phyloP scores from a whole-genome alignment of 495 filamentous ascomycete genomes.

The Podospora comata region DNA sequence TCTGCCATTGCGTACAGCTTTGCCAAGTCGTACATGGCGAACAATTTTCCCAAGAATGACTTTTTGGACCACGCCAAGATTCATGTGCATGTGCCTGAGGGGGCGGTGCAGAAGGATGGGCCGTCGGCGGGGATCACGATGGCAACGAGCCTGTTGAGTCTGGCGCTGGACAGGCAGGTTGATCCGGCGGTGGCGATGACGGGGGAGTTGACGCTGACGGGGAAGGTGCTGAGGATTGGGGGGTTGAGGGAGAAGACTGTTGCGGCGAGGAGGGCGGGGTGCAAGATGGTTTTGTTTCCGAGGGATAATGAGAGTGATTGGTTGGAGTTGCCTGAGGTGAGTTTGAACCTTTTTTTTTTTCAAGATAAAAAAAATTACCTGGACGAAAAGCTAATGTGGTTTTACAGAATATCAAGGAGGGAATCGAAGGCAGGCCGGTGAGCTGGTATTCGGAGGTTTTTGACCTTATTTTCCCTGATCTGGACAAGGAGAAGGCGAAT shows the following conservation, averaged over 20 bases:
- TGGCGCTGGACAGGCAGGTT: conserved; percentile 74
- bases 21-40: conserved; percentile 82
- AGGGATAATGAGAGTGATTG: conserved; percentile 93
- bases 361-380: conserved; percentile 28
- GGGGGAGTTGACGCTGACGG: conserved; percentile 94
- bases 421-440: conserved; percentile 82
- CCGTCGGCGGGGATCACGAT: conserved; percentile 96
- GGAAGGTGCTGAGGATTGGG: conserved; percentile 94
- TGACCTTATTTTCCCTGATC: conserved; percentile 78
- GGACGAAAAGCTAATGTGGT: conserved; percentile 32
- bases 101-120: conserved; percentile 93
- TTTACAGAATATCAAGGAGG: conserved; percentile 89
- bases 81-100: conserved; percentile 96
- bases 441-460: conserved; percentile 96
- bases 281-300: conserved; percentile 93
- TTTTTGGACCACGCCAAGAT: conserved; percentile 97
- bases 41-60: conserved; percentile 77
- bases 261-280: conserved; percentile 87
- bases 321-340: conserved; percentile 94
- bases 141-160: conserved; percentile 83
- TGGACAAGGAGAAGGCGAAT: conserved; percentile 71
- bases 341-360: conserved; percentile 26
- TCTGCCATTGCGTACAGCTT: conserved; percentile 93
- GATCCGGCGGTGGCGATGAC: conserved; percentile 96
- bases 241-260: conserved; percentile 99